Conservation (phyloP, 805 yeast genomes). For the Lachancea meyersii region DNA sequence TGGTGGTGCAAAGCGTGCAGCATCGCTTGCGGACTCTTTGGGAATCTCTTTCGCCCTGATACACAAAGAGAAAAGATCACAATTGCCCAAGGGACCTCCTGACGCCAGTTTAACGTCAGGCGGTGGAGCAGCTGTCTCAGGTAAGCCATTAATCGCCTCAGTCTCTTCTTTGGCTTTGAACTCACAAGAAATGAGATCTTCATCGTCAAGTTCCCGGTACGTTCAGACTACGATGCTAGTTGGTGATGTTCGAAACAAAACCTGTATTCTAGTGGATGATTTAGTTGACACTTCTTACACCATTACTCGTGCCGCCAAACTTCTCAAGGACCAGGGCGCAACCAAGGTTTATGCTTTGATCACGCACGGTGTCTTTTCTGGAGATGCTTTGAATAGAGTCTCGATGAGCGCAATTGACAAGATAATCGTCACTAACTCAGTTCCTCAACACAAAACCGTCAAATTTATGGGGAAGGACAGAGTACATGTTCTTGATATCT, state of each 20-base stretch:
- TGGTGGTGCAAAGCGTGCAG: conserved; percentile 98
- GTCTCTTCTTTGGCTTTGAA: conserved; percentile 20
- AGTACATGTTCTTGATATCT: conserved; percentile 80
- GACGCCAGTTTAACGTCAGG: conserved; percentile 29
- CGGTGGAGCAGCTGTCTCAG: conserved; percentile 19
- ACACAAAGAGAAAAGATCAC: conserved; percentile 80
- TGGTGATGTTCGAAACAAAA: conserved; percentile 84
- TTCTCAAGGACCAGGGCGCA: conserved; percentile 91
- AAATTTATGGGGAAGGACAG: conserved; percentile 45
- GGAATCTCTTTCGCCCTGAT: conserved; percentile 89
- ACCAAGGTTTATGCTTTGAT: conserved; percentile 76
- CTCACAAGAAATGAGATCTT: conserved; percentile 17
- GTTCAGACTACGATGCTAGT: conserved; percentile 90
- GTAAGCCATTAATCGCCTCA: conserved; percentile 18
- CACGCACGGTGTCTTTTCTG: conserved; percentile 90
- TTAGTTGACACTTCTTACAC: conserved; percentile 91
- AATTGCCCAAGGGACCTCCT: conserved; percentile 33
- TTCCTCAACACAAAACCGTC: conserved; percentile 70
- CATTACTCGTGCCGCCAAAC: conserved; percentile 83
- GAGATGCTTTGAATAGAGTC: conserved; percentile 77
- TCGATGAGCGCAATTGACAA: conserved; percentile 68
- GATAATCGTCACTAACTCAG: conserved; percentile 82
- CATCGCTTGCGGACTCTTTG: conserved; percentile 84
- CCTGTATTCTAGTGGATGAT: conserved; percentile 90
- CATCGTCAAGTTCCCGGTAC: conserved; percentile 22